Base-by-base conservation (phyloP, 2,329 filamentous ascomycete species). In the Dryadomyces sulphureus region DNA sequence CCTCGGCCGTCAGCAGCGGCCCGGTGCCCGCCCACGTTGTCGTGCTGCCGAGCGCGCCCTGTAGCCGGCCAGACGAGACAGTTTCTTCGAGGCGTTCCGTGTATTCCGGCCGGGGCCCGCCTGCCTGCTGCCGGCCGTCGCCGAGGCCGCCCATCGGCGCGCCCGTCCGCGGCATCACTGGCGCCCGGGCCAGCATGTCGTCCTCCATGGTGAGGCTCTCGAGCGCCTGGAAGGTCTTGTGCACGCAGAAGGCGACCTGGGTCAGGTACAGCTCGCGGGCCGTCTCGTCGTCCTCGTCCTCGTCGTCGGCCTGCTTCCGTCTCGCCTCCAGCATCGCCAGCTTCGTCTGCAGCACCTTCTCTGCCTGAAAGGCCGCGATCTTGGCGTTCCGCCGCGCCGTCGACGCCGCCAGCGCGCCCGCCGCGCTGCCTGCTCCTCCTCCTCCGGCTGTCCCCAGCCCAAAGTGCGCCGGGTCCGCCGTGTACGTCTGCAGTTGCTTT, bases 201-300 rank as follows among this genome's bases (percentile, higher is more conserved):
- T 87, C 62, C 64, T 98, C 92, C 54, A 86, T 82, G 36, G 83
- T 84, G 48, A 95, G 72, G 17, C 84, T 77, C 61, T 96, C 92
- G n/a, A 98, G 73, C 0, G 80, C 75, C 59, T 92, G 84, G 56
- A 96, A 93, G 5, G 88, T 72, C 59, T 84, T 77, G 61, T 95
- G 86, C 3, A 81, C 75, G 56, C 74, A 77, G 52, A 88, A 79
- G 17, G 75, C 68, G 38, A 94, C 67, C 54, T 86, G 79, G 1
- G 88, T 79, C 24, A 94, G 68, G 57, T 94, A 79, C 25, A 94
- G 69, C 50, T 84, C 74, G 42, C 92, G 79, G 14, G 88, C 73
- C n/a, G 81, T 72, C 54, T 89, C 84, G 47, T 98, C 92, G 56
- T 96, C 92, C 40, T 81, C 78, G 63, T 79, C 57, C 24, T 54